Conservation (phyloP, 805 yeast genomes). For the Cyberlindnera amylophila region DNA sequence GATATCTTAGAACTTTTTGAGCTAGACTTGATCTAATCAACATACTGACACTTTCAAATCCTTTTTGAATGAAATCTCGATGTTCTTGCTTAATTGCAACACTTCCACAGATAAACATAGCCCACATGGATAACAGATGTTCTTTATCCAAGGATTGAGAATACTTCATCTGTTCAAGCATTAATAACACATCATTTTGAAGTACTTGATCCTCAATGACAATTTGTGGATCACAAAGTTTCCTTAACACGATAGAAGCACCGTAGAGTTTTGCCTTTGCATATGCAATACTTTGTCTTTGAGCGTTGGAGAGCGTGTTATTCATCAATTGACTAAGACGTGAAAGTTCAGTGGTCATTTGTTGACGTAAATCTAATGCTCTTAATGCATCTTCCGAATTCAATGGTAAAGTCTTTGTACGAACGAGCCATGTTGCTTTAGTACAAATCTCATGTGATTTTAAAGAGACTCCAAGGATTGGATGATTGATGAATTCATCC, state of each 20-base stretch:
- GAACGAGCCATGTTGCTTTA: constrained; percentile 24
- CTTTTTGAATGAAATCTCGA: constrained; percentile 10
- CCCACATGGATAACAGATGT: constrained; percentile 21
- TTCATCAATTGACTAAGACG: constrained; percentile 2
- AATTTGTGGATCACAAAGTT: constrained; percentile 13
- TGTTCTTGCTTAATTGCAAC: constrained; percentile 14
- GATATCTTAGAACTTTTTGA: constrained; percentile 22
- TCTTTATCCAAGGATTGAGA: constrained; percentile 10
- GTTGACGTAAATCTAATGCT: constrained; percentile 10
- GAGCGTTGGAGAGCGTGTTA: constrained; percentile 5
- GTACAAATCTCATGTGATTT: constrained; percentile 20
- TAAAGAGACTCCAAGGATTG: constrained; percentile 21
- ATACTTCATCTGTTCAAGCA: constrained; percentile 13
- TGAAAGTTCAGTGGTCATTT: constrained; percentile 3
- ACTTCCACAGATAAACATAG: constrained; percentile 25
- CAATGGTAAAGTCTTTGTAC: constrained; percentile 17
- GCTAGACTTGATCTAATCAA: constrained; percentile 20
- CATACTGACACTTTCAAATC: constrained; percentile 15
- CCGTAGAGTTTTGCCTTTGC: constrained; percentile 17
- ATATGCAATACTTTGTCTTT: constrained; percentile 17
- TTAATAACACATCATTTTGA: constrained; percentile 13
- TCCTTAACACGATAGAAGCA: constrained; percentile 18
- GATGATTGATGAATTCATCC: constrained; percentile 24
- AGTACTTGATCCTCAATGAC: constrained; percentile 10
- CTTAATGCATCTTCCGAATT: constrained; percentile 11